phyloP scores from a whole-genome alignment of 2,329 filamentous ascomycete species.

The Penicillium palitans region DNA sequence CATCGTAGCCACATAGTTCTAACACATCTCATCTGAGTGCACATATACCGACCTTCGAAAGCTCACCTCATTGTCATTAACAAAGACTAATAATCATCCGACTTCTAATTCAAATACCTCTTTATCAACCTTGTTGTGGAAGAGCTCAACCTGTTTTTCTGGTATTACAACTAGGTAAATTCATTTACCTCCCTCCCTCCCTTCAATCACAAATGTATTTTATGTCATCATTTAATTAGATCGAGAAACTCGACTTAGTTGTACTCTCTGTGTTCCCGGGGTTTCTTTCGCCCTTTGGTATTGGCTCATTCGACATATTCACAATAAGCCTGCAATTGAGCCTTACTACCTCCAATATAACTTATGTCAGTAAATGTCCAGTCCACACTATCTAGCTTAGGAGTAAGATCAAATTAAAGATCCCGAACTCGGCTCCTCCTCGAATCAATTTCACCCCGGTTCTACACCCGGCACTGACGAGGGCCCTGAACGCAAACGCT shows the following conservation, averaged over 20 bases:
- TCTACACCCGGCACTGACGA: background rate
- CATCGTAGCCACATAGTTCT: background rate
- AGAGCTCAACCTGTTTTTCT: background rate
- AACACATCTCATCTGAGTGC: background rate
- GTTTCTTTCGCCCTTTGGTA: background rate
- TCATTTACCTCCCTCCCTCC: background rate
- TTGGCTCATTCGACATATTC: background rate
- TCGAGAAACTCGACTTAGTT: background rate
- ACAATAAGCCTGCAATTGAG: background rate
- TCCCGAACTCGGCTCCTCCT: background rate
- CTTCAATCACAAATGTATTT: background rate
- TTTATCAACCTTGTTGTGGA: too few relatives aligned
- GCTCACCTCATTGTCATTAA: background rate
- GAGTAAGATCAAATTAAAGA: background rate
- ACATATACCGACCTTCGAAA: background rate
- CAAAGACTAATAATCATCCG: background rate
- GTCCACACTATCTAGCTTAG: background rate
- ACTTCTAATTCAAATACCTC: background rate
- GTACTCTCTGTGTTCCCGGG: background rate
- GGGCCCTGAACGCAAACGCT: background rate
- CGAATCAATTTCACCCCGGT: background rate
- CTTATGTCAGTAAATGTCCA: background rate
- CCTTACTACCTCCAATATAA: background rate
- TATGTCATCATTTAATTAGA: too few relatives aligned
- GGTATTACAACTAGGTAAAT: background rate